Conservation (phyloP, 2,329 filamentous ascomycete species). For the Onygenales sp. region DNA sequence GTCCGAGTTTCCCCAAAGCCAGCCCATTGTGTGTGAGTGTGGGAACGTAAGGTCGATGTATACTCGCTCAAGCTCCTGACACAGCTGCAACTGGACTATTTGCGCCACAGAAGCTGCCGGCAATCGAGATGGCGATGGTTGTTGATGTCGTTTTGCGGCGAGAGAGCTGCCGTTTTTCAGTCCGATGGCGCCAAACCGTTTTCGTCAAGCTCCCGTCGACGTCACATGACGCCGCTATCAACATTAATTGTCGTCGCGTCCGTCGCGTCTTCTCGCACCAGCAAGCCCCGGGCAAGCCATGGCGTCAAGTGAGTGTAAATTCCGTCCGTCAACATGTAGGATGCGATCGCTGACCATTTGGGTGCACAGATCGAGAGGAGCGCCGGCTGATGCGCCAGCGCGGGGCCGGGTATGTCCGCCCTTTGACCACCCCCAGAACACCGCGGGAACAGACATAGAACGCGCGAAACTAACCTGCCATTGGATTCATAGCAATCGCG, state of each 20-base stretch:
- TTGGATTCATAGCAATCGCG: constrained; percentile 32
- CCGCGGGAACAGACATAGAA: not conserved
- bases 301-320: constrained; percentile 27
- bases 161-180: not conserved
- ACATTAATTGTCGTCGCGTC: constrained; percentile 14
- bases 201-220: constrained; percentile 6
- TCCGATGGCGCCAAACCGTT: constrained; percentile 15
- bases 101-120: not conserved
- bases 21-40: constrained; percentile 43
- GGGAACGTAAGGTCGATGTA: not conserved
- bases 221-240: constrained; percentile 3
- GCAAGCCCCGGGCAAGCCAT: constrained; percentile 17
- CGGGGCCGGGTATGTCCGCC: constrained; percentile 43
- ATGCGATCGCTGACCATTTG: constrained; percentile 1
- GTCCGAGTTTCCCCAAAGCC: constrained; percentile 50
- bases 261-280: constrained; percentile 22
- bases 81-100: constrained; percentile 1
- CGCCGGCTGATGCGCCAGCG: constrained; percentile 48
- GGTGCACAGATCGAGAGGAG: constrained; percentile 40
- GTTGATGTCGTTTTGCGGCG: not conserved
- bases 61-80: not conserved
- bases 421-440: not conserved
- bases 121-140: not conserved
- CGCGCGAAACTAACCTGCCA: constrained; percentile 3
- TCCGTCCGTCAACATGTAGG: constrained; percentile 4